Conservation (phyloP, 2,329 filamentous ascomycete species). For the Fusarium sororula region DNA sequence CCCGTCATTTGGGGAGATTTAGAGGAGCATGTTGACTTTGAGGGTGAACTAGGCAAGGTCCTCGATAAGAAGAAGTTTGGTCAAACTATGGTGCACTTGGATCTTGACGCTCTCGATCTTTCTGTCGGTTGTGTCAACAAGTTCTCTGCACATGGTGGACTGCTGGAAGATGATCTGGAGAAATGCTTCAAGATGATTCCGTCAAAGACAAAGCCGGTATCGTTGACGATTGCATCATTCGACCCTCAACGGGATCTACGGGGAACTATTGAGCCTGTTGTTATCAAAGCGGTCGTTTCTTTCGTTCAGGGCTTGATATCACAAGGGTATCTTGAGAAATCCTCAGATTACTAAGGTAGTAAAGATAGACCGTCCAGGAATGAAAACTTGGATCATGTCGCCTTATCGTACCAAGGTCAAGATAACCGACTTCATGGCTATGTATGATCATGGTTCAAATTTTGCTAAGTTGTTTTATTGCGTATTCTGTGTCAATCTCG, state of each 20-base stretch:
- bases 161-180: conserved; percentile 41
- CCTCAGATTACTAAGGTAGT: neutral
- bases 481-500: neutral
- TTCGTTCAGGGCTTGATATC: conserved; percentile 25
- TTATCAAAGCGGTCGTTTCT: conserved; percentile 14
- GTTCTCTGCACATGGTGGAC: conserved; percentile 47
- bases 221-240: conserved; percentile 30
- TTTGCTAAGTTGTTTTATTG: neutral
- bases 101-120: conserved; percentile 48
- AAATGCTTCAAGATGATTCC: conserved; percentile 32
- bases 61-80: conserved; percentile 20
- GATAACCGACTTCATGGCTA: neutral
- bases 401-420: neutral
- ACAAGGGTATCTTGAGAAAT: conserved; percentile 2
- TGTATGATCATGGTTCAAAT: neutral
- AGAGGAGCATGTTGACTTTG: conserved; percentile 23
- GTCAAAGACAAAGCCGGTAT: conserved; percentile 16
- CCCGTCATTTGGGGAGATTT: conserved; percentile 43
- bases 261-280: conserved; percentile 26
- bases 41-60: neutral
- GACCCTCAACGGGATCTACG: conserved; percentile 34
- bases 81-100: conserved; percentile 46
- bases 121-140: conserved; percentile 49
- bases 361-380: neutral
- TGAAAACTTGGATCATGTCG: neutral